Conservation (phyloP, 768 basidiomycete species). For the Lanmaoa pseudosensibilis region DNA sequence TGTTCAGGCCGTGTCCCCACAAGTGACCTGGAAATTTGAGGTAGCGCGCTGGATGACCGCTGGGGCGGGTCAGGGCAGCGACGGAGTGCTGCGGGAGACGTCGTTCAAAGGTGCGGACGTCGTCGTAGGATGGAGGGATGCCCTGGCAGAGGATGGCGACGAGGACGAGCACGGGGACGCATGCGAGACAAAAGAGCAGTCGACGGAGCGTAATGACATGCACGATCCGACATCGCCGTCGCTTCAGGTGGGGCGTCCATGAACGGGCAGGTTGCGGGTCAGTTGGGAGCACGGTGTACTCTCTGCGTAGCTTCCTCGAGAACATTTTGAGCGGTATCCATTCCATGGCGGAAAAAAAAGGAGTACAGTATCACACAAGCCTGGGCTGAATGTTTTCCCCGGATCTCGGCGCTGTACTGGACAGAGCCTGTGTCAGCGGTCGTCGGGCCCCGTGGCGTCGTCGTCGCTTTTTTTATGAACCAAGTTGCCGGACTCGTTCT, state of each 20-base stretch:
- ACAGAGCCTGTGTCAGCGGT: too few species aligned
- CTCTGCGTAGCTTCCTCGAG: not conserved
- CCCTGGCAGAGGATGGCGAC: slow-evolving; percentile 36
- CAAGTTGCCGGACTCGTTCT: not conserved
- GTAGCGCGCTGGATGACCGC: slow-evolving; percentile 31
- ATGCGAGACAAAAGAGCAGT: slow-evolving; percentile 22
- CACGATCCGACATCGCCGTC: slow-evolving; percentile 16
- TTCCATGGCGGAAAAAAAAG: not conserved
- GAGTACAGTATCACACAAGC: too few species aligned
- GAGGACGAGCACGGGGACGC: slow-evolving; percentile 26
- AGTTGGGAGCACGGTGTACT: slow-evolving; percentile 16
- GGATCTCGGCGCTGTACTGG: too few species aligned
- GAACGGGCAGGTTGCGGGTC: not conserved
- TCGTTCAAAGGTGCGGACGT: slow-evolving; percentile 37
- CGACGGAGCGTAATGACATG: slow-evolving; percentile 28
- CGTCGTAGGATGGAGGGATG: slow-evolving; percentile 40
- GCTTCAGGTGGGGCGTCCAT: not conserved
- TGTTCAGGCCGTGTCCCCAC: slow-evolving; percentile 64
- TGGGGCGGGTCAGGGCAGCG: slow-evolving; percentile 7
- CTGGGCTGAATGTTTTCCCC: too few species aligned
- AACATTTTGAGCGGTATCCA: not conserved
- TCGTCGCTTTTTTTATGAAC: too few species aligned
- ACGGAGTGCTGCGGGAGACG: slow-evolving; percentile 41
- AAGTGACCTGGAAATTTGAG: slow-evolving; percentile 54
- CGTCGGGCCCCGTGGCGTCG: too few species aligned